Evolutionary conservation across 2,329 filamentous ascomycete species (phyloP).

Genomic region (Aspergillus sp.): DNA sequence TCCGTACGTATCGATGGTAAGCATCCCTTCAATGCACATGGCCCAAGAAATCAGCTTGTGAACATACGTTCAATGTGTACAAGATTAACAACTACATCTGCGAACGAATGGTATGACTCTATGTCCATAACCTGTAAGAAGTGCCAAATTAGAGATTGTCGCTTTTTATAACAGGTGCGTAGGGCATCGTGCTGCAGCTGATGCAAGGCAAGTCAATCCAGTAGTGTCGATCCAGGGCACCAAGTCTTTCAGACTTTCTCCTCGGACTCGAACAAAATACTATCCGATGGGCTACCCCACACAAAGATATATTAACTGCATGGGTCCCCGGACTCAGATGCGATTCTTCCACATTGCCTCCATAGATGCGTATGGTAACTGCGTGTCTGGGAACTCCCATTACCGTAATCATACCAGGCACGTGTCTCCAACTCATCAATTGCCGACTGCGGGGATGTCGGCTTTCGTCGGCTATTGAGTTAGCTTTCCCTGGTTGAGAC

Average conservation of each 20-base stretch:
- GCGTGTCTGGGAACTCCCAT: neutral
- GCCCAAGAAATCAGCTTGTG: neutral
- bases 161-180: neutral
- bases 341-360: neutral
- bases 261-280: neutral
- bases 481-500: slow-evolving; percentile 3
- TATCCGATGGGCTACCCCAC: neutral
- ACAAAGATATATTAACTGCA: neutral
- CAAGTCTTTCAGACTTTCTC: neutral
- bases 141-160: neutral
- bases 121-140: neutral
- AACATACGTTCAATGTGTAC: neutral
- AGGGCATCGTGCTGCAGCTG: neutral
- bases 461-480: slow-evolving; percentile 20
- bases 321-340: neutral
- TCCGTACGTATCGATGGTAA: slow-evolving; percentile 7
- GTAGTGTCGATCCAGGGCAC: neutral
- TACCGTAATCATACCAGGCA: slow-evolving; percentile 12
- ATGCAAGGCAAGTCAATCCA: neutral
- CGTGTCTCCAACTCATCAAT: slow-evolving; percentile 11
- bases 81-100: neutral
- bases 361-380: slow-evolving; percentile 7
- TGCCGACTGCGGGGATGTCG: slow-evolving; percentile 17
- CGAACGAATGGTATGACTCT: neutral
- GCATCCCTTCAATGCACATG: neutral